phyloP scores from a whole-genome alignment of 2,329 filamentous ascomycete genomes.

The Trichoderma polysporum region DNA sequence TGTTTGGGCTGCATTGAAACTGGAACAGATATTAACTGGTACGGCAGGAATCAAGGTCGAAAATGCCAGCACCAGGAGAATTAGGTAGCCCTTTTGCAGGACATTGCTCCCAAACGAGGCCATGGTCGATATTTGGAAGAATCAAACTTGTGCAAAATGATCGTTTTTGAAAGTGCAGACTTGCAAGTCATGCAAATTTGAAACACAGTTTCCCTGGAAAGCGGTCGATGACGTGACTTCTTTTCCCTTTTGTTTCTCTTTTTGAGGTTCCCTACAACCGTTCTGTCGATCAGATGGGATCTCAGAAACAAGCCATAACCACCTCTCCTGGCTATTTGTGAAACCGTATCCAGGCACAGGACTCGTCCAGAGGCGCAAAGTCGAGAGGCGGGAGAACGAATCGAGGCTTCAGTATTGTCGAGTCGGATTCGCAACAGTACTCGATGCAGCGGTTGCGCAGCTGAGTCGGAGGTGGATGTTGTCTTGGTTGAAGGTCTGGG shows the following conservation, averaged over 20 bases:
- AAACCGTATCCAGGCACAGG: background rate
- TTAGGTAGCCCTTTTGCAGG: constrained; percentile 25
- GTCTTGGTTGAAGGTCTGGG: constrained; percentile 6
- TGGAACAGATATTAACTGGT: constrained; percentile 37
- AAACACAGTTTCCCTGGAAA: background rate
- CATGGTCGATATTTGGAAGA: constrained; percentile 25
- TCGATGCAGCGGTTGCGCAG: background rate
- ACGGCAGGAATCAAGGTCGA: constrained; percentile 28
- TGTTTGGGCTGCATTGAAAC: constrained; percentile 38
- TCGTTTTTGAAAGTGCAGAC: background rate
- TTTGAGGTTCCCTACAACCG: background rate
- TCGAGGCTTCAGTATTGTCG: background rate
- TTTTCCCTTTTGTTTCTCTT: background rate
- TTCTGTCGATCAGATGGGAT: background rate
- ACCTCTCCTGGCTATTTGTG: background rate
- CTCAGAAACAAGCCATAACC: constrained; percentile 14
- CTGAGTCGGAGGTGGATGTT: background rate
- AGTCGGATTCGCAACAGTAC: background rate
- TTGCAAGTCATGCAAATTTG: background rate
- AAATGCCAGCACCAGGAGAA: constrained; percentile 31
- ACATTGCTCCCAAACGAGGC: constrained; percentile 25
- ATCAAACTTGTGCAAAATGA: background rate
- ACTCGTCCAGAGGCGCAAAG: background rate
- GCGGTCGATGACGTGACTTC: background rate
- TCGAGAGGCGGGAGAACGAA: background rate